Conservation (phyloP, 2,329 filamentous ascomycete species). For the Phyllosticta citrichinensis region DNA sequence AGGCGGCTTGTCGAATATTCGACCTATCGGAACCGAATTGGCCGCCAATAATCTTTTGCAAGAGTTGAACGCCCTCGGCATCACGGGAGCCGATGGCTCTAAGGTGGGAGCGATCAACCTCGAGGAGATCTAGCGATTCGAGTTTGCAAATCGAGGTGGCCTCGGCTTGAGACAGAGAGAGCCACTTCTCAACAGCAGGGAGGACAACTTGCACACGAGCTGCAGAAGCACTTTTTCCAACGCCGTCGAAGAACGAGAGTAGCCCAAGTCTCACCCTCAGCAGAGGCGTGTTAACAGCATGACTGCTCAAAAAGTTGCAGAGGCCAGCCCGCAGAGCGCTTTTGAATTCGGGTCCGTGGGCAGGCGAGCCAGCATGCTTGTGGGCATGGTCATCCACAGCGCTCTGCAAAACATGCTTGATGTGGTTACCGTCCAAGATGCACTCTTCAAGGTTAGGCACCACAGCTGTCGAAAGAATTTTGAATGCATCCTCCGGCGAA, state of each 20-base stretch:
- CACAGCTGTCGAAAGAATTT: constrained; percentile 57
- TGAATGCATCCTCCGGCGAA: constrained; percentile 45
- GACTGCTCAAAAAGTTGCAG: constrained; percentile 62
- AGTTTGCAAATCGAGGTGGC: constrained; percentile 40
- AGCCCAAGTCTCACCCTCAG: constrained; percentile 60
- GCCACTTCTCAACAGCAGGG: constrained; percentile 64
- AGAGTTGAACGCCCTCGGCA: constrained; percentile 44
- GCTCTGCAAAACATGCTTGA: constrained; percentile 53
- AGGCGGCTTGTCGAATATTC: constrained; percentile 54
- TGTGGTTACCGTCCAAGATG: constrained; percentile 64
- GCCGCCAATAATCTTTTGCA: constrained; percentile 42
- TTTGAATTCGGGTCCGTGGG: constrained; percentile 41
- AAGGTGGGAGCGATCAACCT: constrained; percentile 45
- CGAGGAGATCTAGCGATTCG: constrained; percentile 38
- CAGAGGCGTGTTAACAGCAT: constrained; percentile 59
- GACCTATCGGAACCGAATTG: constrained; percentile 35
- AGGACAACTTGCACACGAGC: constrained; percentile 66
- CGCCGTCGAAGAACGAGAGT: constrained; percentile 59
- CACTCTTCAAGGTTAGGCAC: constrained; percentile 75
- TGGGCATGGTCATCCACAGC: constrained; percentile 44
- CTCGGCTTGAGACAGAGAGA: constrained; percentile 42
- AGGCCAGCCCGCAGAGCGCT: constrained; percentile 55
- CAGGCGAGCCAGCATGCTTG: constrained; percentile 14
- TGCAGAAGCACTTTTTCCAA: constrained; percentile 62
- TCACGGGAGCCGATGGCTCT: constrained; percentile 46